These are phyloP conservation scores for Aurifilum marmelostoma DNA, from an alignment of 2,329 filamentous ascomycete species.

Conservation along the genomic window DNA sequence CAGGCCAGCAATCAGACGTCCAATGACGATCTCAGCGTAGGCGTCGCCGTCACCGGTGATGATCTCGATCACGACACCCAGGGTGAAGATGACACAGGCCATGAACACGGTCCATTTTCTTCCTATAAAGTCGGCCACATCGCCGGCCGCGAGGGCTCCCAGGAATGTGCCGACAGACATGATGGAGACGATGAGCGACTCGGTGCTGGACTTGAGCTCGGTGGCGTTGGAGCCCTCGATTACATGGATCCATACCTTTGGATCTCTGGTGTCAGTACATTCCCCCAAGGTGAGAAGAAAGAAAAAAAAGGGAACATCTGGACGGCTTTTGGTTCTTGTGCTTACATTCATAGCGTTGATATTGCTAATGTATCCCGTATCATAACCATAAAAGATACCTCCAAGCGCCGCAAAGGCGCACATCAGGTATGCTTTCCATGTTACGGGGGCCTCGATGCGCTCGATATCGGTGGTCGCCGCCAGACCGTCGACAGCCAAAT, in stretches of 20 bases:
- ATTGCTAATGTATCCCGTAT: slow-evolving; percentile 60
- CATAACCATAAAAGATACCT: slow-evolving; percentile 64
- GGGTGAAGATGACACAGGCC: slow-evolving; percentile 62
- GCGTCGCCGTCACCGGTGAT: slow-evolving; percentile 48
- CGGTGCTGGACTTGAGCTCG: slow-evolving; percentile 34
- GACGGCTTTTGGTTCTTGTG: background rate
- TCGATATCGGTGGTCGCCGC: slow-evolving; percentile 55
- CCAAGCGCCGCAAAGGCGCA: slow-evolving; percentile 64
- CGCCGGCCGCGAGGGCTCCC: slow-evolving; percentile 66
- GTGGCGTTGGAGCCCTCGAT: slow-evolving; percentile 40
- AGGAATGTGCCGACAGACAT: slow-evolving; percentile 68
- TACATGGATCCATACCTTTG: slow-evolving; percentile 39
- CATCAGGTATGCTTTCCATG: slow-evolving; percentile 63
- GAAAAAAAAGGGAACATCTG: background rate
- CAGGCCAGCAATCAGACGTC: slow-evolving; percentile 65
- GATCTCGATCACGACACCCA: slow-evolving; percentile 65
- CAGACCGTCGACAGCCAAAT: slow-evolving; percentile 37
- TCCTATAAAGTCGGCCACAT: slow-evolving; percentile 67
- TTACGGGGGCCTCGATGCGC: slow-evolving; percentile 69
- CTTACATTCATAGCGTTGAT: slow-evolving; percentile 34
- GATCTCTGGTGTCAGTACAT: background rate
- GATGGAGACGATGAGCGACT: slow-evolving; percentile 63
- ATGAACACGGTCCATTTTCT: slow-evolving; percentile 61
- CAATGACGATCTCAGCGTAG: slow-evolving; percentile 60
- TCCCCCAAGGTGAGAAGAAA: background rate